phyloP scores from a whole-genome alignment of 352 stramenopile genomes.

The Blastocystis sp. region DNA sequence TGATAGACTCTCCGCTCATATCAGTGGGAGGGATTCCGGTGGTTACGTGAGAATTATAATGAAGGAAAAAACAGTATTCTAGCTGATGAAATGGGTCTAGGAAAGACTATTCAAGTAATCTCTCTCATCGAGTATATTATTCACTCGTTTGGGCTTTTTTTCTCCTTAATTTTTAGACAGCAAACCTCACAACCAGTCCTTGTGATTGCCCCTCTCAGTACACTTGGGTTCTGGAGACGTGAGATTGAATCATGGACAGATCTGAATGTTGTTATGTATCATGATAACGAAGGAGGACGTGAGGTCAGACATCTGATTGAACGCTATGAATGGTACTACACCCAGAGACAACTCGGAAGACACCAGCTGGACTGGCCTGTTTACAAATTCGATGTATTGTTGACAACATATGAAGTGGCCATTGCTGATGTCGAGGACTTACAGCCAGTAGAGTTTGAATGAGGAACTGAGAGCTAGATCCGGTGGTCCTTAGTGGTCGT shows the following conservation, averaged over 20 bases:
- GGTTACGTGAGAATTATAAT: constrained; percentile 92
- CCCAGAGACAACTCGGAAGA: constrained; percentile 75
- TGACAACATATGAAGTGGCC: constrained; percentile 94
- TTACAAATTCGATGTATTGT: constrained; percentile 90
- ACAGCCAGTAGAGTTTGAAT: constrained; percentile 63
- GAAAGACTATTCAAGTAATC: constrained; percentile 86
- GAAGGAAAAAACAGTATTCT: constrained; percentile 91
- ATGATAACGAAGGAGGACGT: constrained; percentile 86
- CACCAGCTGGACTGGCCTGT: constrained; percentile 72
- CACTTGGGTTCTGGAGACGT: constrained; percentile 95
- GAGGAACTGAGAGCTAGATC: constrained; percentile 75
- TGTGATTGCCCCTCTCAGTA: constrained; percentile 93
- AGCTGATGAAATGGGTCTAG: constrained; percentile 85
- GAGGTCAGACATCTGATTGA: constrained; percentile 86
- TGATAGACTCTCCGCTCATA: constrained; percentile 84
- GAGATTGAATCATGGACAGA: constrained; percentile 97
- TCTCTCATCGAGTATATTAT: constrained; percentile 89
- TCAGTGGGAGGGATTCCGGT: constrained; percentile 95
- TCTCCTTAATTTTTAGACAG: neutral
- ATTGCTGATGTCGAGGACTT: constrained; percentile 88
- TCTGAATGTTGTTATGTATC: constrained; percentile 98
- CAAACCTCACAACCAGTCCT: constrained; percentile 73
- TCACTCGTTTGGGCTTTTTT: constrained; percentile 76
- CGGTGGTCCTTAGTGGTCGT: constrained; percentile 95
- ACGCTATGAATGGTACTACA: constrained; percentile 92